A percentile compares a stretch with the other conserved stretches of the same genome.
Conservation (phyloP, 441 rosid genomes). For the Pelargonium citronellum region DNA sequence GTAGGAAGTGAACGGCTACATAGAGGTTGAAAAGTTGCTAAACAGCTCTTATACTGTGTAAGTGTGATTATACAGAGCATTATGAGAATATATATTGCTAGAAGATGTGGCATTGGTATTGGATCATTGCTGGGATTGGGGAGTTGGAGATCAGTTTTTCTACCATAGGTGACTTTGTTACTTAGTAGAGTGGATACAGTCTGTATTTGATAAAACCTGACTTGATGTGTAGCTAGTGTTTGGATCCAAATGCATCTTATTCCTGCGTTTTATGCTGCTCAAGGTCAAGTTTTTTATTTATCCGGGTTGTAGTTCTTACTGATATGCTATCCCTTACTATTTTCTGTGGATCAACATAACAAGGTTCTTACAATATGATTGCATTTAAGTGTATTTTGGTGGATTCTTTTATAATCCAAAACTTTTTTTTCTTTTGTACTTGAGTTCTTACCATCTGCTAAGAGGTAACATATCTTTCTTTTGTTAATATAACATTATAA, state of each 20-base stretch:
- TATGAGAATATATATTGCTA: neutral
- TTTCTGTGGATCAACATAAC: too few species aligned
- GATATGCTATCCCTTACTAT: too few species aligned
- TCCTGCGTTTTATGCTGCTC: neutral
- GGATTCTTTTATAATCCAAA: too few species aligned
- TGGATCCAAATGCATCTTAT: neutral
- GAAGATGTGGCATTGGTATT: neutral
- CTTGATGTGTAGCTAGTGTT: neutral
- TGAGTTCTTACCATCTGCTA: too few species aligned
- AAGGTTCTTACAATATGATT: too few species aligned
- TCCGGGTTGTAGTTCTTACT: neutral
- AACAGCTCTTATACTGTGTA: neutral
- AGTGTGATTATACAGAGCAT: neutral
- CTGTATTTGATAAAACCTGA: neutral
- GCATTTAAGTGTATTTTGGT: too few species aligned
- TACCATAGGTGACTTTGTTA: neutral
- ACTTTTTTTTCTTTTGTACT: too few species aligned
- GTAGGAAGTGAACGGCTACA: neutral
- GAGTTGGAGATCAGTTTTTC: neutral
- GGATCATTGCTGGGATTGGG: neutral
- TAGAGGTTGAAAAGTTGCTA: constrained; percentile 5
- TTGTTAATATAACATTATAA: too few species aligned
- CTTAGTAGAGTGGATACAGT: neutral
- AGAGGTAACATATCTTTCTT: too few species aligned
- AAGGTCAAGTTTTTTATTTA: neutral